Conservation (phyloP, 2,329 filamentous ascomycete genomes). For the Sclerotinia sclerotiorum region DNA sequence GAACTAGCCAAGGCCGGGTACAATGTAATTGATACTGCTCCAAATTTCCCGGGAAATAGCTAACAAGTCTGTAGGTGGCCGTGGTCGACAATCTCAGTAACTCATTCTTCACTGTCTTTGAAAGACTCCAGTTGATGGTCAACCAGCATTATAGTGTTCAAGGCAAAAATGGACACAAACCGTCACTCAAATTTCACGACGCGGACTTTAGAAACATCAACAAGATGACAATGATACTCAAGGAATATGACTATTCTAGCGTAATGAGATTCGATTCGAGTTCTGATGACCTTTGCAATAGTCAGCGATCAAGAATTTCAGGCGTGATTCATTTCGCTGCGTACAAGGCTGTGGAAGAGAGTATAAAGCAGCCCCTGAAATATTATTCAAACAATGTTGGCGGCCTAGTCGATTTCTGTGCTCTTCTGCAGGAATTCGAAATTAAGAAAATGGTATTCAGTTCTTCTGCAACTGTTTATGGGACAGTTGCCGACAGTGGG, state of each 20-base stretch:
- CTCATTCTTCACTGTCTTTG: constrained; percentile 33
- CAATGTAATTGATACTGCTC: constrained; percentile 36
- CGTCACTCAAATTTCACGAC: constrained; percentile 36
- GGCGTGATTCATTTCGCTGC: constrained; percentile 71
- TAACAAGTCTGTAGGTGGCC: constrained; percentile 40
- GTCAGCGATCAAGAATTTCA: constrained; percentile 46
- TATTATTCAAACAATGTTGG: constrained; percentile 70
- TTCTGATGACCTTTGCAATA: constrained; percentile 14
- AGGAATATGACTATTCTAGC: constrained; percentile 28
- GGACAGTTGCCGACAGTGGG: constrained; percentile 52
- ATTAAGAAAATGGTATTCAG: constrained; percentile 69
- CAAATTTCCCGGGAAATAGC: neutral
- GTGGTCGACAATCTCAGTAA: constrained; percentile 44
- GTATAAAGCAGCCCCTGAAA: constrained; percentile 57
- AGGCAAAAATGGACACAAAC: constrained; percentile 26
- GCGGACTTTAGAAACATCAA: constrained; percentile 36
- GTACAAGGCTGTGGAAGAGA: constrained; percentile 56
- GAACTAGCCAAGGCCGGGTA: constrained; percentile 51
- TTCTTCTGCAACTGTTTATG: constrained; percentile 67
- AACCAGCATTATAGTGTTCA: constrained; percentile 28
- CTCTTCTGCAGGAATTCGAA: constrained; percentile 55
- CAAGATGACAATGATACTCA: constrained; percentile 34
- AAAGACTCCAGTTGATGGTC: constrained; percentile 31
- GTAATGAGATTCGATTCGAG: constrained; percentile 21
- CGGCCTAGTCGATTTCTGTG: constrained; percentile 60